Base-by-base conservation (phyloP, 164 flowering plant genomes). In the Berberis vulgaris region DNA sequence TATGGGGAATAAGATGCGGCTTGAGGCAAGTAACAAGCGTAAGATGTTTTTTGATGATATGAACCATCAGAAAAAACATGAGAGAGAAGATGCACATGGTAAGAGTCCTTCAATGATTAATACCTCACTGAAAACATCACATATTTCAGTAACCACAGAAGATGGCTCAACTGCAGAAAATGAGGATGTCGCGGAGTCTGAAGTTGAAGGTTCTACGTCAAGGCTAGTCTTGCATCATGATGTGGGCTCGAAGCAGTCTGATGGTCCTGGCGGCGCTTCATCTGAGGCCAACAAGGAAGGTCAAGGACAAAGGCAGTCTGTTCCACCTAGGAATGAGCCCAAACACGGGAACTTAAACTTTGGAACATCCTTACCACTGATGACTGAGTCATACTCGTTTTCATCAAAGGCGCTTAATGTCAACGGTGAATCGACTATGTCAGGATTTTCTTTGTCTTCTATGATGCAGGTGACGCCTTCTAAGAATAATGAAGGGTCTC, bases 171-270 rank as follows among this genome's bases (percentile, higher is more conserved):
- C 84, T 66, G 88, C 89, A 49, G 96, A 87, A 67, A 90, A 86
- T 78, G 97, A 88, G 79, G 98, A 87, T 78, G 93, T 86, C 45
- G 96, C 91, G 43, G 98, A 88, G 57, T 94, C 97, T 46, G 96
- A 86, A 73, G 86, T 77, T 13, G 92, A 83, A 59, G 86, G 82
- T 55, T 86, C 91, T 45, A 79, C 80, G 49, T 84, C 95, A 62
- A 81, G 81, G 82, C 58, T 69, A 43, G 63, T 53, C 55, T 67
- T 79, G 26, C 83, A 82, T 40, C 78, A 66, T 63, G 84, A 78
- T 58, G 87, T 83, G 57, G 73, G 72, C 41, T 42, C 79, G 44
- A 85, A 82, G 65, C 65, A 65, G 12, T 75, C 58, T 64, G 57
- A 38, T 46, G 76, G 74, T 60, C 69, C 68, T 68, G 75, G 72